A percentile compares a stretch with the other conserved stretches of the same genome.
Conservation (phyloP, 2,329 filamentous ascomycete genomes). For the Penicillium capsulatum region DNA sequence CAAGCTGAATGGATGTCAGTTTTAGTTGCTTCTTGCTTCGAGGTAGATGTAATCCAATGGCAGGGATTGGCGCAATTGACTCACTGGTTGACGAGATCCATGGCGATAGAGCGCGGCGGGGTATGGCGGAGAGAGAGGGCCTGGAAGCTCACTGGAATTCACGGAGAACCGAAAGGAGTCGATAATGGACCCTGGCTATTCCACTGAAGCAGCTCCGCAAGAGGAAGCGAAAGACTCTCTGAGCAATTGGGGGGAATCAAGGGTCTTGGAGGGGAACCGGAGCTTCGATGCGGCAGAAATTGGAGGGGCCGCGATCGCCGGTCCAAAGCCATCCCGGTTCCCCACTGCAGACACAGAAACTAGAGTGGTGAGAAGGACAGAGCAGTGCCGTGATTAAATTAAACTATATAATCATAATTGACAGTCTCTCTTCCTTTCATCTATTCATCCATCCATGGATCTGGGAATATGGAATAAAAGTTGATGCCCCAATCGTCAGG, state of each 20-base stretch:
- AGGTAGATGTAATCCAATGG: neutral
- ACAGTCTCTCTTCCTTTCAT: no score
- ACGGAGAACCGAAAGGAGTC: neutral
- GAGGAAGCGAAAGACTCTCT: neutral
- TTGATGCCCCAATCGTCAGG: constrained; percentile 7
- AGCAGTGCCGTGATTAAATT: no score
- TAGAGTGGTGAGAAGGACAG: no score
- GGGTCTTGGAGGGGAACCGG: constrained; percentile 8
- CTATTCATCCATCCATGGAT: no score
- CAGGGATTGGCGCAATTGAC: constrained; percentile 25
- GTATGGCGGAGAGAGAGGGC: constrained; percentile 5
- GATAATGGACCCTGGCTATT: no score
- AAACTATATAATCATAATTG: no score
- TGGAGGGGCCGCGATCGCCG: constrained; percentile 21
- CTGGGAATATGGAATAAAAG: no score
- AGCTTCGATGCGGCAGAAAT: constrained; percentile 21
- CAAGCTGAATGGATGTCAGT: constrained; percentile 56
- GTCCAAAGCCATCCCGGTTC: neutral
- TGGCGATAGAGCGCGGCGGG: constrained; percentile 33
- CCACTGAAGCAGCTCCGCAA: no score
- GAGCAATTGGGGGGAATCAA: constrained; percentile 10
- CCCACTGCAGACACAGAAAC: constrained; percentile 6
- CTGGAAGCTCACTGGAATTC: neutral
- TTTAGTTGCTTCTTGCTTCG: constrained; percentile 5
- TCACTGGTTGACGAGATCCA: constrained; percentile 63